phyloP scores from a whole-genome alignment of 768 basidiomycete species.

The Mycena kentingensis region DNA sequence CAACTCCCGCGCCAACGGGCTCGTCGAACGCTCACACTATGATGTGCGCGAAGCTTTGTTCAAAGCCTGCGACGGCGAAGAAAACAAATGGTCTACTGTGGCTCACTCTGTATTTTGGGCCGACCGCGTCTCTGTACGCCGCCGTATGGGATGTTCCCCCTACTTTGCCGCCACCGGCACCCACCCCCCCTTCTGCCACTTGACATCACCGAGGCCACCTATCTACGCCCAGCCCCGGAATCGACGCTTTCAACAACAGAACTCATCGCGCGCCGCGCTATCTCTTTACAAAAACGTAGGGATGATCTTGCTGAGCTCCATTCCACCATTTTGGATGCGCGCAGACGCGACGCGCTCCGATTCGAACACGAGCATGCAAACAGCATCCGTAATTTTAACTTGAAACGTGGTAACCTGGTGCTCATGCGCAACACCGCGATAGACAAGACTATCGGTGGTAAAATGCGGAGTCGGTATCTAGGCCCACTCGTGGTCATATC shows the following conservation, averaged over 20 bases:
- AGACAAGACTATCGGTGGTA: slow-evolving; percentile 32
- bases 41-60: too few species aligned
- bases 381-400: slow-evolving; percentile 29
- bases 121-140: slow-evolving; percentile 19
- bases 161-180: slow-evolving; percentile 19
- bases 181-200: too few species aligned
- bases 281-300: background rate
- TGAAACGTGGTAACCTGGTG: slow-evolving; percentile 28
- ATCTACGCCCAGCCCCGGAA: background rate
- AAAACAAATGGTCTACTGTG: too few species aligned
- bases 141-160: slow-evolving; percentile 17
- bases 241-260: background rate
- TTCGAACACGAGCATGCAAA: slow-evolving; percentile 25
- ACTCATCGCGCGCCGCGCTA: background rate
- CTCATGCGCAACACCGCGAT: slow-evolving; percentile 35
- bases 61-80: too few species aligned
- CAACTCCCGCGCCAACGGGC: too few species aligned
- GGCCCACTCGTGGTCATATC: slow-evolving; percentile 37
- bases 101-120: too few species aligned
- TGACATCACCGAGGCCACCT: background rate
- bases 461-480: slow-evolving; percentile 32
- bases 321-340: too few species aligned
- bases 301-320: slow-evolving; percentile 12
- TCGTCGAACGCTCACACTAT: too few species aligned
- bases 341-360: slow-evolving; percentile 8